phyloP scores from a whole-genome alignment of 257 asterid genomes.

The Nicotiana obtusifolia region DNA sequence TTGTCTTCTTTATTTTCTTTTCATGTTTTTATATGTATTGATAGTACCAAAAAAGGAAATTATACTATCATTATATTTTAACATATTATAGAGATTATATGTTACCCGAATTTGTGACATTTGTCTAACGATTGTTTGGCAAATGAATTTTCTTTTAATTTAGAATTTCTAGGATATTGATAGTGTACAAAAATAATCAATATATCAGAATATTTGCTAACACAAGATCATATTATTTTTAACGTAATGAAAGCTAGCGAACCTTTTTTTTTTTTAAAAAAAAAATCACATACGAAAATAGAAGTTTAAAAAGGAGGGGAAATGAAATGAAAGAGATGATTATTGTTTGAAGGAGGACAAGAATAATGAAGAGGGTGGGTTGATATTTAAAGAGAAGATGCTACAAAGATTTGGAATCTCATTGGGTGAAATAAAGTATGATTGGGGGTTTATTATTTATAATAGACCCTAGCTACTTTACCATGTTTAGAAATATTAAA shows the following conservation, averaged over 20 bases:
- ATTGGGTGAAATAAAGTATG: background rate
- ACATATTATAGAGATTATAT: background rate
- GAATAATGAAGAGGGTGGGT: conserved; percentile 5
- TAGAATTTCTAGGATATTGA: background rate
- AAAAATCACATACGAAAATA: no score
- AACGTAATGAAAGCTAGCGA: no score
- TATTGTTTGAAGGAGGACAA: background rate
- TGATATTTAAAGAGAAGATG: conserved; percentile 11
- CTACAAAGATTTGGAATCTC: conserved; percentile 1
- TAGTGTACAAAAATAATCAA: background rate
- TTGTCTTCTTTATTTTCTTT: background rate
- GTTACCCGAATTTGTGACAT: background rate
- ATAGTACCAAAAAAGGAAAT: no score
- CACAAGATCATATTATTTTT: no score
- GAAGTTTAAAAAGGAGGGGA: background rate
- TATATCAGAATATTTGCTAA: no score
- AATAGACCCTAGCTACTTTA: background rate
- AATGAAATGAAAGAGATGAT: background rate
- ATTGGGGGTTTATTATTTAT: background rate
- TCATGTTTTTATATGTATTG: background rate
- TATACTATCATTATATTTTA: background rate
- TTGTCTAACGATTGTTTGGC: background rate
- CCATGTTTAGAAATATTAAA: background rate
- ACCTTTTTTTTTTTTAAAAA: no score
- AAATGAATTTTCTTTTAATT: background rate